Evolutionary conservation across 2,329 filamentous ascomycete genomes (phyloP).

Genomic region (Fusarium pseudonygamai): DNA sequence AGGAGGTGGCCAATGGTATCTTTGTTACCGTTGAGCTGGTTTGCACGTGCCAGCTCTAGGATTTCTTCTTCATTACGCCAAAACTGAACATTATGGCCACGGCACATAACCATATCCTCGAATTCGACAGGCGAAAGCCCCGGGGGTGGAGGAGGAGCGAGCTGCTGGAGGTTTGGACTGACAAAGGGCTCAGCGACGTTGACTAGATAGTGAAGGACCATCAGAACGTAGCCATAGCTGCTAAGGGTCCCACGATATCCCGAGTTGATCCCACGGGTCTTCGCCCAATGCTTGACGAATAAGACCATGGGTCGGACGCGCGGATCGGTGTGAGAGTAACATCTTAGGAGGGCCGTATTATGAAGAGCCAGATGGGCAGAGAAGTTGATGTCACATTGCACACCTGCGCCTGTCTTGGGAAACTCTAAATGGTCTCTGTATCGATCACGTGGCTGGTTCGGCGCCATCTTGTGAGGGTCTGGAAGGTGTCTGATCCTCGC

Average conservation of each 20-base stretch:
- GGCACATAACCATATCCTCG: slow-evolving; percentile 53
- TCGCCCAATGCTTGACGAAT: slow-evolving; percentile 93
- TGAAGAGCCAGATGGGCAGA: slow-evolving; percentile 83
- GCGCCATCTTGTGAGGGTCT: slow-evolving; percentile 60
- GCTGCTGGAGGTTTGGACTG: slow-evolving; percentile 80
- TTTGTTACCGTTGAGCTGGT: slow-evolving; percentile 72
- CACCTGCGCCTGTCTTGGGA: slow-evolving; percentile 78
- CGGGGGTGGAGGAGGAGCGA: slow-evolving; percentile 55
- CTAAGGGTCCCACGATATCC: slow-evolving; percentile 87
- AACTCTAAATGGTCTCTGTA: slow-evolving; percentile 76
- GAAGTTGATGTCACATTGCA: slow-evolving; percentile 94
- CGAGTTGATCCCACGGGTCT: slow-evolving; percentile 84
- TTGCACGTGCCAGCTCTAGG: slow-evolving; percentile 62
- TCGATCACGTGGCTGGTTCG: slow-evolving; percentile 62
- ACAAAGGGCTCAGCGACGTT: slow-evolving; percentile 85
- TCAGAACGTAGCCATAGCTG: slow-evolving; percentile 90
- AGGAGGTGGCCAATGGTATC: slow-evolving; percentile 78
- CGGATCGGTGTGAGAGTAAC: slow-evolving; percentile 81
- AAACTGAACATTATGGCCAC: slow-evolving; percentile 78
- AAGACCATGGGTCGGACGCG: slow-evolving; percentile 82
- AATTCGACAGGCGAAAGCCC: slow-evolving; percentile 38
- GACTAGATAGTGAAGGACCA: slow-evolving; percentile 90
- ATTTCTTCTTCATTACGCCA: slow-evolving; percentile 81
- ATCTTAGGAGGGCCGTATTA: slow-evolving; percentile 83
- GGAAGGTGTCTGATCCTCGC: slow-evolving; percentile 56